These are phyloP conservation scores for Oligophagozyma castellii DNA, from an alignment of 1,139 yeast genomes.

Conservation along the genomic window DNA sequence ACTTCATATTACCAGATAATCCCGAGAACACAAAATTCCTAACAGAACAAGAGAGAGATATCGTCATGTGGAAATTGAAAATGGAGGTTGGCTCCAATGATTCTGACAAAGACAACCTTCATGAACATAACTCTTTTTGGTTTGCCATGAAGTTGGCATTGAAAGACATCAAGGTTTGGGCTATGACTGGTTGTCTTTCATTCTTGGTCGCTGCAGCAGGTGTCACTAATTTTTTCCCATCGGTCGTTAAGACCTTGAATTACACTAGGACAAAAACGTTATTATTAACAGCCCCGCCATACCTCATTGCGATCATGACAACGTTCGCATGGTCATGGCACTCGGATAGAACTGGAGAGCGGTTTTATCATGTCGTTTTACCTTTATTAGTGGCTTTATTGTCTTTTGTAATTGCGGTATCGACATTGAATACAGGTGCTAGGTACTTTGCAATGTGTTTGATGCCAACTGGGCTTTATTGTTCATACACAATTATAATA, in stretches of 20 bases:
- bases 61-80: slow-evolving; percentile 41
- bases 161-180: slow-evolving; percentile 35
- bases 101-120: slow-evolving; percentile 31
- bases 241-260: slow-evolving; percentile 42
- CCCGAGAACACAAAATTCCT: slow-evolving; percentile 43
- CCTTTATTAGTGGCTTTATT: slow-evolving; percentile 34
- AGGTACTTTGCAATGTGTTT: slow-evolving; percentile 49
- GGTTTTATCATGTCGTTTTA: slow-evolving; percentile 37
- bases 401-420: slow-evolving; percentile 40
- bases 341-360: slow-evolving; percentile 44
- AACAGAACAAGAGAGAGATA: slow-evolving; percentile 32
- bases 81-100: slow-evolving; percentile 42
- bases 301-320: slow-evolving; percentile 38
- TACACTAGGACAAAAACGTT: slow-evolving; percentile 37
- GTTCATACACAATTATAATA: slow-evolving; percentile 40
- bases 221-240: slow-evolving; percentile 48
- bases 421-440: slow-evolving; percentile 44
- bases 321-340: slow-evolving; percentile 44
- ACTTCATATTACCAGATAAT: slow-evolving; percentile 42
- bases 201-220: slow-evolving; percentile 45
- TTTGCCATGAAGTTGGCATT: slow-evolving; percentile 31
- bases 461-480: slow-evolving; percentile 45
- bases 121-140: slow-evolving; percentile 26
- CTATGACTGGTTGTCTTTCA: slow-evolving; percentile 32
- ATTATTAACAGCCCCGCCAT: slow-evolving; percentile 49